These are phyloP conservation scores for Discostella stelligera DNA, from an alignment of 352 stramenopile species.

Conservation along the genomic window DNA sequence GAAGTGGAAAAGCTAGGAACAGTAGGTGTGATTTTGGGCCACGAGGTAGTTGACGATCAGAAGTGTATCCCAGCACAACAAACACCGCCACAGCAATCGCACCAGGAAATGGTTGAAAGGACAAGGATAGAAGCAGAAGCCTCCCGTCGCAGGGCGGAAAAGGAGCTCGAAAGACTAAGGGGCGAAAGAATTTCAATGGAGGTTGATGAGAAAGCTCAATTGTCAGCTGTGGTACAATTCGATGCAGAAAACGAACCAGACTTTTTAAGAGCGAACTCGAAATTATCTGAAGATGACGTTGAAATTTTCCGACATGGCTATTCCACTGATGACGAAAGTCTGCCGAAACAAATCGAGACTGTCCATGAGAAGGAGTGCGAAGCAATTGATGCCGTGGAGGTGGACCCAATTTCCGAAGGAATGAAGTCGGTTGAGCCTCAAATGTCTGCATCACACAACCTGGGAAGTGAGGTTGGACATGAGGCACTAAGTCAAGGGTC, in stretches of 20 bases:
- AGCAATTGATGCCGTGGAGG: background rate
- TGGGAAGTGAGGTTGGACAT: background rate
- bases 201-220: slow-evolving; percentile 10
- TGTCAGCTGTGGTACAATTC: background rate
- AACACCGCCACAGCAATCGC: background rate
- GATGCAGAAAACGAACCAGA: slow-evolving; percentile 7
- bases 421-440: slow-evolving; percentile 4
- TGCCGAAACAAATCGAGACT: background rate
- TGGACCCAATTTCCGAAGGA: background rate
- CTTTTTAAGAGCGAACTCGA: background rate
- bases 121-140: slow-evolving; percentile 38
- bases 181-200: slow-evolving; percentile 5
- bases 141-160: slow-evolving; percentile 29
- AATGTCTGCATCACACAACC: background rate
- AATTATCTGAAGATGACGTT: slow-evolving; percentile 9
- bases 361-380: background rate
- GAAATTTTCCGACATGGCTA: slow-evolving; percentile 24
- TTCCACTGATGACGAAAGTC: slow-evolving; percentile 14
- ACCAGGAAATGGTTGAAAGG: slow-evolving; percentile 4
- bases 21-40: background rate
- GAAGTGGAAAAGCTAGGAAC: slow-evolving; percentile 18
- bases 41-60: background rate
- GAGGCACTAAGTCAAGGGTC: background rate
- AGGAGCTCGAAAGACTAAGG: slow-evolving; percentile 37
- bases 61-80: slow-evolving; percentile 3